phyloP scores from a whole-genome alignment of 768 basidiomycete species.

The Ephemerocybe angulata region DNA sequence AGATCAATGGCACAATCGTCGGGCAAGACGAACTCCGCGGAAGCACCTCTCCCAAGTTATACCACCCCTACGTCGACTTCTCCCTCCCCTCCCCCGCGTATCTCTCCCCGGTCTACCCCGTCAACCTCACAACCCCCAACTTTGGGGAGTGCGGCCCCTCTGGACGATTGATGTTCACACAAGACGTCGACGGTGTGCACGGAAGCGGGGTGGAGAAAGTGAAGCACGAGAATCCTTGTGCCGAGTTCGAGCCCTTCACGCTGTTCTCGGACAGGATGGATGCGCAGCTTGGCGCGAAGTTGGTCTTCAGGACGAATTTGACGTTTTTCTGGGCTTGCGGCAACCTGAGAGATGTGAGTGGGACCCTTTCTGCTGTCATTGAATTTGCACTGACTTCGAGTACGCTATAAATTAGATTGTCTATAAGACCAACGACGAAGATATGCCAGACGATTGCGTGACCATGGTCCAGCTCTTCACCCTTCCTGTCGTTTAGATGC shows the following conservation, averaged over 20 bases:
- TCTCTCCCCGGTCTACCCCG: constrained; percentile 6
- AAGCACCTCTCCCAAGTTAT: constrained; percentile 6
- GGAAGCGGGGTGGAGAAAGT: background rate
- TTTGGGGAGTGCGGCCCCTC: constrained; percentile 20
- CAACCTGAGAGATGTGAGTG: constrained; percentile 19
- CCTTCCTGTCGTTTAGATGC: constrained; percentile 9
- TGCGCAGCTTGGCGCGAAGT: constrained; percentile 23
- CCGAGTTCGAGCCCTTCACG: constrained; percentile 17
- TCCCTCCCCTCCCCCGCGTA: constrained; percentile 7
- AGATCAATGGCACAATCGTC: constrained; percentile 20
- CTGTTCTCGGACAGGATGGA: constrained; percentile 24
- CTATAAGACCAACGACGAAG: constrained; percentile 3
- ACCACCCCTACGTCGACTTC: constrained; percentile 16
- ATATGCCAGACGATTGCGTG: constrained; percentile 6
- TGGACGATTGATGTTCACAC: constrained; percentile 1
- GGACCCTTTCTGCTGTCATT: background rate
- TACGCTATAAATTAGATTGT: too few species aligned
- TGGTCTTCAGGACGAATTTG: constrained; percentile 21
- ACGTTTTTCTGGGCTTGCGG: constrained; percentile 29
- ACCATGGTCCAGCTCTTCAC: constrained; percentile 7
- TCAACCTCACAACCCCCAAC: constrained; percentile 19
- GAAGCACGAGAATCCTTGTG: constrained; percentile 15
- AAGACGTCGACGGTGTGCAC: background rate
- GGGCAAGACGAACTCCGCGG: constrained; percentile 13
- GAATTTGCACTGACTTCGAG: background rate